A percentile compares a stretch with the other conserved stretches of the same genome.
These are phyloP conservation scores for Parietaria judaica DNA, from an alignment of 306 rosid genomes.

Conservation along the genomic window DNA sequence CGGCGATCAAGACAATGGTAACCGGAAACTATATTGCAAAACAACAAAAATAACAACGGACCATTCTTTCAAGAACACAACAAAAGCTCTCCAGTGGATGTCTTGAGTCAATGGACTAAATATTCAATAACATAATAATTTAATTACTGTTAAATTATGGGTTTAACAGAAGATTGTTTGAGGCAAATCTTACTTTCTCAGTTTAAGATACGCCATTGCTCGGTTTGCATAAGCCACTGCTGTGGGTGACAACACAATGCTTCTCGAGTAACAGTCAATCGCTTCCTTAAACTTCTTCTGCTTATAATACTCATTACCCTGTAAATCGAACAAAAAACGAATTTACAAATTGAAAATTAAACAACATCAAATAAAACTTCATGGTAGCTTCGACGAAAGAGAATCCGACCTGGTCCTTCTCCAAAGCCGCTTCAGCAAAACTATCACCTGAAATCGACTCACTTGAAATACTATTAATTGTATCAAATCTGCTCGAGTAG, in stretches of 20 bases:
- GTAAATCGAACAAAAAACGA: slow-evolving; percentile 17
- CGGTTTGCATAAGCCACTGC: slow-evolving; percentile 93
- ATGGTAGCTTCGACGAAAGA: not conserved
- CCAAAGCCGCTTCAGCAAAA: slow-evolving; percentile 72
- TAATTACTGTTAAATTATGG: too few relatives aligned
- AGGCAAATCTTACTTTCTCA: slow-evolving; percentile 46
- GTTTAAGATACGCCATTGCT: slow-evolving; percentile 90
- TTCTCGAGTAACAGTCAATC: slow-evolving; percentile 80
- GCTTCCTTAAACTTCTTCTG: slow-evolving; percentile 93
- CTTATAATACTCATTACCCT: slow-evolving; percentile 96
- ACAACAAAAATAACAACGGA: too few relatives aligned
- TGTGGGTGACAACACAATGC: slow-evolving; percentile 84
- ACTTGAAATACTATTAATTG: slow-evolving; percentile 28
- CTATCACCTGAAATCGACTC: slow-evolving; percentile 45
- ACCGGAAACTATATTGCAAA: too few relatives aligned
- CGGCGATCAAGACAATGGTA: too few relatives aligned
- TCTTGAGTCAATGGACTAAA: too few relatives aligned
- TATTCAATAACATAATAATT: too few relatives aligned
- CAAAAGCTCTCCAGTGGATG: too few relatives aligned
- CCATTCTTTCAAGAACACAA: too few relatives aligned
- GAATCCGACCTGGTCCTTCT: slow-evolving; percentile 70
- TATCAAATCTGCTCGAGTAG: slow-evolving; percentile 37
- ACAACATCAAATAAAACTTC: slow-evolving; percentile 2
- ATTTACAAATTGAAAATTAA: not conserved
- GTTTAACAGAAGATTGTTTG: not conserved